Evolutionary conservation across 1,284 basidiomycete species (phyloP).

Genomic region (Sutorius eximius): DNA sequence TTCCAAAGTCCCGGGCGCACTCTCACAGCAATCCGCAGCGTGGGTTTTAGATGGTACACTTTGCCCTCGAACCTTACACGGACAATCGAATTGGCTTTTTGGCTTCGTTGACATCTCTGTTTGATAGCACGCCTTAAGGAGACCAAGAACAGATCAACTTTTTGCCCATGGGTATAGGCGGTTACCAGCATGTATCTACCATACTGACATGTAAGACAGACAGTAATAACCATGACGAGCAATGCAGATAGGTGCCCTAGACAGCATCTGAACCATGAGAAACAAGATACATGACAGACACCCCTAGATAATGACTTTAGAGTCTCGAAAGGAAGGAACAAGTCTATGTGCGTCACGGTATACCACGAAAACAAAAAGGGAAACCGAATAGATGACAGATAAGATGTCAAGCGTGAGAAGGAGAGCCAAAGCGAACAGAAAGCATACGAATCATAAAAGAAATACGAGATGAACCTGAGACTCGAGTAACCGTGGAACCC

Average conservation of each 20-base stretch:
- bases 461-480: conserved; percentile 8
- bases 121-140: neutral
- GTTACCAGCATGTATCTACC: neutral
- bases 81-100: conserved; percentile 1
- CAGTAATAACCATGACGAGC: neutral
- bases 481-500: neutral
- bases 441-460: conserved; percentile 20
- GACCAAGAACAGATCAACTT: neutral
- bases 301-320: conserved; percentile 13
- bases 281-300: conserved; percentile 13
- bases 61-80: neutral
- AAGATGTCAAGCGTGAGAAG: conserved; percentile 18
- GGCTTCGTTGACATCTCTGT: neutral
- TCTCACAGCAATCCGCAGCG: conserved; percentile 9
- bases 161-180: conserved; percentile 9
- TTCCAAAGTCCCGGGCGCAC: neutral
- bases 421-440: conserved; percentile 13
- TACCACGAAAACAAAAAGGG: conserved; percentile 13
- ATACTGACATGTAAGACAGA: conserved; percentile 2
- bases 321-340: neutral
- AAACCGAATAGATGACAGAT: conserved; percentile 31
- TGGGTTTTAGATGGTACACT: conserved; percentile 4
- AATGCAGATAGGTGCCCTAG: conserved; percentile 1
- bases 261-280: conserved; percentile 12
- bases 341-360: conserved; percentile 26